phyloP scores from a whole-genome alignment of 257 asterid species.

The Euphrasia confusa region DNA sequence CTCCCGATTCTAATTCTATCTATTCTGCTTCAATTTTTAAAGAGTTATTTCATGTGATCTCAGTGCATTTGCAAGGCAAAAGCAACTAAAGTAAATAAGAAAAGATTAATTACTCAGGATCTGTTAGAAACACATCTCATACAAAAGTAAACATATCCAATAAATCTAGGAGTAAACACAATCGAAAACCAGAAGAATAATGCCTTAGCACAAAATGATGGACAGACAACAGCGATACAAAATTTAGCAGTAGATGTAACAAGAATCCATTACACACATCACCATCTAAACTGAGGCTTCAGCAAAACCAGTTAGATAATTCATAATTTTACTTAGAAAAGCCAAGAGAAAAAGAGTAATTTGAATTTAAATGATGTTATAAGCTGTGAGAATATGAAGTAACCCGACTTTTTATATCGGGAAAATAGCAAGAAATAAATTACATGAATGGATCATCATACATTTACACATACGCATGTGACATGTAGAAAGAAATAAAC shows the following conservation, averaged over 20 bases:
- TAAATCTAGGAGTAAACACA: slow-evolving; percentile 16
- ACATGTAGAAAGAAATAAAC: not conserved
- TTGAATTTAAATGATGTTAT: too few relatives aligned
- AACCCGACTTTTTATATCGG: not conserved
- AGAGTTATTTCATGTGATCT: too few relatives aligned
- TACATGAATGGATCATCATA: too few relatives aligned
- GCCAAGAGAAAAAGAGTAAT: too few relatives aligned
- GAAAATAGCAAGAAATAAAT: not conserved
- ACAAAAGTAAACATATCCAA: slow-evolving; percentile 4
- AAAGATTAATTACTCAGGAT: too few relatives aligned
- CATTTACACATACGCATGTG: too few relatives aligned
- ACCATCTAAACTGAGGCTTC: slow-evolving; percentile 12
- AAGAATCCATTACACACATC: not conserved
- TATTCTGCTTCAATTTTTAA: too few relatives aligned
- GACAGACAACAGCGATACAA: not conserved
- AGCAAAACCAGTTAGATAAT: slow-evolving; percentile 14
- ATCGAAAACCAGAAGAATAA: not conserved
- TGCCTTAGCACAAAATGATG: not conserved
- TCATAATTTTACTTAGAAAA: not conserved
- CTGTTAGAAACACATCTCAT: not conserved
- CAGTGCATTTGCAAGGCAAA: too few relatives aligned
- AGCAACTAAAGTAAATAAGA: too few relatives aligned
- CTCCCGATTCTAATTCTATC: too few relatives aligned
- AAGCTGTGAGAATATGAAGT: not conserved
- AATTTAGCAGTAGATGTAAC: not conserved